These are phyloP conservation scores for Geotrichum bryndzae DNA, from an alignment of 1,139 yeast species.

Conservation along the genomic window DNA sequence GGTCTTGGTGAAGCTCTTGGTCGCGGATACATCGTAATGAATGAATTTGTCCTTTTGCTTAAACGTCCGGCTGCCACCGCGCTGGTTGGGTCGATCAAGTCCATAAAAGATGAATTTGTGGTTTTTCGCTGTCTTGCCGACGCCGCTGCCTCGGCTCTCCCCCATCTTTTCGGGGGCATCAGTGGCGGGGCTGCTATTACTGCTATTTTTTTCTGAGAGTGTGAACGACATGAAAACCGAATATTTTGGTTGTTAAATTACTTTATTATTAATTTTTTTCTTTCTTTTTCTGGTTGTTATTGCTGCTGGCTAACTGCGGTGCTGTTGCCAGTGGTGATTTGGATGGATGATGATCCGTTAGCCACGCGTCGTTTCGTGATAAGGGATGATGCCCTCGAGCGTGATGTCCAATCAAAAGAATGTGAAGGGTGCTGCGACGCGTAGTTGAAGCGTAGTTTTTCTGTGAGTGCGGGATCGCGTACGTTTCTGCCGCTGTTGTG, in stretches of 20 bases:
- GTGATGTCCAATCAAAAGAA: background rate
- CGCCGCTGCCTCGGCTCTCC: background rate
- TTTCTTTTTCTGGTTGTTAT: background rate
- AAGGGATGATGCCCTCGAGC: background rate
- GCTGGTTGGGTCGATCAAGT: background rate
- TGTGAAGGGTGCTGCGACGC: background rate
- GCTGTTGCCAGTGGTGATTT: background rate
- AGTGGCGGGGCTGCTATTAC: background rate
- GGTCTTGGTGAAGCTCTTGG: background rate
- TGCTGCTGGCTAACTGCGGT: background rate
- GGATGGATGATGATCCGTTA: background rate
- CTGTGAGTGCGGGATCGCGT: background rate
- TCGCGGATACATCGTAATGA: background rate
- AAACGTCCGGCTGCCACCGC: background rate
- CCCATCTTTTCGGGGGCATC: background rate
- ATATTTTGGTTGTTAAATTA: background rate
- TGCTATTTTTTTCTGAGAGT: background rate
- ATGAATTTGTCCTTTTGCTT: background rate
- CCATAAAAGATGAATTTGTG: background rate
- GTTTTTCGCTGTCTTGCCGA: background rate
- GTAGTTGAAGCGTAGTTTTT: background rate
- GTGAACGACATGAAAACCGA: background rate
- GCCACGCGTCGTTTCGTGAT: background rate
- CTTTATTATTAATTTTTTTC: background rate
- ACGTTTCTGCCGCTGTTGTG: background rate